A percentile compares a stretch with the other conserved stretches of the same genome.
Evolutionary conservation across 345 rosid species (phyloP).

Genomic region (Sapria himalayana): DNA sequence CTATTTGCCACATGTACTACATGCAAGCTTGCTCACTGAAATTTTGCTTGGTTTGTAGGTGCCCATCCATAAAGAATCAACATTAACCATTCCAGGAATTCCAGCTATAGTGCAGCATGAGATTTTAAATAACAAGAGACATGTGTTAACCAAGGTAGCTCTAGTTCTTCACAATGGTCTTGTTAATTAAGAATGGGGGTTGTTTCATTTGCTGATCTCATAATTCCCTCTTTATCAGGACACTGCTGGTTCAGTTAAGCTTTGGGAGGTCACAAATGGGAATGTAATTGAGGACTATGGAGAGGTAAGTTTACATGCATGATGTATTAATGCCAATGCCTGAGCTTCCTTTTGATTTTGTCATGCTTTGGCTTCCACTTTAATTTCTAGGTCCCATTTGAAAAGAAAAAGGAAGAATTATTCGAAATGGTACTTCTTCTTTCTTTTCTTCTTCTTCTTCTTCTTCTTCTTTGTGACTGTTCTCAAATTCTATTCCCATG

Average conservation of each 20-base stretch:
- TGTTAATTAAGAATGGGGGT: no score
- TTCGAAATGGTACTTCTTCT: constrained; percentile 66
- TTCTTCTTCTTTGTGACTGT: no score
- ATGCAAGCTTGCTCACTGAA: no score
- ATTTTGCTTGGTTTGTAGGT: no score
- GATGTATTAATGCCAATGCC: not conserved
- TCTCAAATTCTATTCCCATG: no score
- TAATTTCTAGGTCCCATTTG: constrained; percentile 51
- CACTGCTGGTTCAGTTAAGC: constrained; percentile 74
- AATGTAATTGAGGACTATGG: constrained; percentile 75
- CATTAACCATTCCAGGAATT: constrained; percentile 51
- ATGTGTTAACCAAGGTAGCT: constrained; percentile 83
- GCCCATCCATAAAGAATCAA: constrained; percentile 72
- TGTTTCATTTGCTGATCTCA: no score
- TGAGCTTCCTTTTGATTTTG: not conserved
- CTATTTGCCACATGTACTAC: no score
- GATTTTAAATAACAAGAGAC: constrained; percentile 84
- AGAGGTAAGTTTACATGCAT: constrained; percentile 25
- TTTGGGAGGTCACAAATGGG: constrained; percentile 91
- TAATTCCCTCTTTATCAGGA: constrained; percentile 36
- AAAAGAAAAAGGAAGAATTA: constrained; percentile 72
- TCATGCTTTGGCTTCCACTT: not conserved
- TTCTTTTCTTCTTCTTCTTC: no score
- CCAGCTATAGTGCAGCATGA: constrained; percentile 91
- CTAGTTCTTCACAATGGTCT: constrained; percentile 1